These are phyloP conservation scores for Alternaria brassicicola DNA, from an alignment of 2,329 filamentous ascomycete genomes.

Conservation along the genomic window DNA sequence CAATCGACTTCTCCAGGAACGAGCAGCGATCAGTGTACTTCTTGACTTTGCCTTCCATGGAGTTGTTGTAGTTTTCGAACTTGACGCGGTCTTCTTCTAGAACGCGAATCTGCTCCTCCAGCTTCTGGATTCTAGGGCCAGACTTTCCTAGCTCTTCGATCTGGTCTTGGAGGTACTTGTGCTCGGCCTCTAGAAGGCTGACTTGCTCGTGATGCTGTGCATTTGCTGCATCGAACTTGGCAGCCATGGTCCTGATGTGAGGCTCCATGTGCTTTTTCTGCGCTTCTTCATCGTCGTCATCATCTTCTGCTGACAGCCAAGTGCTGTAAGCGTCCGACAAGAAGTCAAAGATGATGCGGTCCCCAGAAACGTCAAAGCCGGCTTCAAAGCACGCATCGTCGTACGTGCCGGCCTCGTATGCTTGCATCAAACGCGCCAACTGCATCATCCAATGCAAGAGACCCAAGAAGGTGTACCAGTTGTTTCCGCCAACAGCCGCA, in stretches of 20 bases:
- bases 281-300: constrained; percentile 82
- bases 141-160: constrained; percentile 89
- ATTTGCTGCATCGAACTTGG: constrained; percentile 84
- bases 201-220: constrained; percentile 84
- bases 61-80: constrained; percentile 91
- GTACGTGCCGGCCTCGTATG: constrained; percentile 77
- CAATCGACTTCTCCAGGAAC: constrained; percentile 84
- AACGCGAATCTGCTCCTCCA: constrained; percentile 90
- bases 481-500: constrained; percentile 91
- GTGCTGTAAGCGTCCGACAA: constrained; percentile 88
- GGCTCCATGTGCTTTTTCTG: constrained; percentile 71
- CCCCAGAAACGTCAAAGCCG: constrained; percentile 84
- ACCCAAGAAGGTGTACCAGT: constrained; percentile 94
- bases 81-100: constrained; percentile 94
- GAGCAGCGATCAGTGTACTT: constrained; percentile 84
- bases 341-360: constrained; percentile 94
- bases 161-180: constrained; percentile 78
- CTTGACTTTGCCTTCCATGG: constrained; percentile 81
- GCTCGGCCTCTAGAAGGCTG: constrained; percentile 83
- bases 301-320: constrained; percentile 80
- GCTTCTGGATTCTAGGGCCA: constrained; percentile 78
- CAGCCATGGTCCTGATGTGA: constrained; percentile 86
- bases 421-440: constrained; percentile 89
- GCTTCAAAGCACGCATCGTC: constrained; percentile 88
- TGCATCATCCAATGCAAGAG: constrained; percentile 99